Evolutionary conservation across 2,329 filamentous ascomycete genomes (phyloP).

Genomic region (Fusarium mexicanum): DNA sequence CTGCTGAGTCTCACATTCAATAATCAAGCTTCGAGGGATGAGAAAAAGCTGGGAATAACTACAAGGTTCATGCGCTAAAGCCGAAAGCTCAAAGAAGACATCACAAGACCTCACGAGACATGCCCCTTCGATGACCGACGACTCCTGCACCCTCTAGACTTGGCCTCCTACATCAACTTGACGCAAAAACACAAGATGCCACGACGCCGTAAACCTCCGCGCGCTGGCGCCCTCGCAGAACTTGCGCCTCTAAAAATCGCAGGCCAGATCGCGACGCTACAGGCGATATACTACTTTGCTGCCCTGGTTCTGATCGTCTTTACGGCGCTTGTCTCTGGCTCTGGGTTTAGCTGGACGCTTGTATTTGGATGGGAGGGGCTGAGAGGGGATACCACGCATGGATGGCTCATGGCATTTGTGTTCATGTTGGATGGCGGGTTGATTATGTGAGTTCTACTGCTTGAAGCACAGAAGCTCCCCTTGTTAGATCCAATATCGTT

Average conservation of each 20-base stretch:
- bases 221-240: slow-evolving; percentile 68
- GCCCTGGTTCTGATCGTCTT: slow-evolving; percentile 66
- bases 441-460: slow-evolving; percentile 55
- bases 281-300: slow-evolving; percentile 64
- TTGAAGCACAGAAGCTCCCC: background rate
- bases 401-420: slow-evolving; percentile 68
- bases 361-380: slow-evolving; percentile 68
- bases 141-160: background rate
- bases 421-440: slow-evolving; percentile 66
- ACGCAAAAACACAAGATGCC: slow-evolving; percentile 52
- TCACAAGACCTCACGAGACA: slow-evolving; percentile 32
- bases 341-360: slow-evolving; percentile 62
- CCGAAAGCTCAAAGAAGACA: slow-evolving; percentile 1
- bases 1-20: too few species aligned
- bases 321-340: slow-evolving; percentile 66
- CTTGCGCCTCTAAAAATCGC: slow-evolving; percentile 70
- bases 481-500: background rate
- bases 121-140: slow-evolving; percentile 31
- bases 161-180: background rate
- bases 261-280: slow-evolving; percentile 66
- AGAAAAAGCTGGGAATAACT: background rate
- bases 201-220: slow-evolving; percentile 65
- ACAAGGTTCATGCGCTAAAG: slow-evolving; percentile 4
- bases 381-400: slow-evolving; percentile 69
- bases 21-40: background rate